Percentiles rank a stretch among this genome's conserved stretches.
Conservation (phyloP, 108 stramenopile genomes). For the Chaetoceros tenuissimus region DNA sequence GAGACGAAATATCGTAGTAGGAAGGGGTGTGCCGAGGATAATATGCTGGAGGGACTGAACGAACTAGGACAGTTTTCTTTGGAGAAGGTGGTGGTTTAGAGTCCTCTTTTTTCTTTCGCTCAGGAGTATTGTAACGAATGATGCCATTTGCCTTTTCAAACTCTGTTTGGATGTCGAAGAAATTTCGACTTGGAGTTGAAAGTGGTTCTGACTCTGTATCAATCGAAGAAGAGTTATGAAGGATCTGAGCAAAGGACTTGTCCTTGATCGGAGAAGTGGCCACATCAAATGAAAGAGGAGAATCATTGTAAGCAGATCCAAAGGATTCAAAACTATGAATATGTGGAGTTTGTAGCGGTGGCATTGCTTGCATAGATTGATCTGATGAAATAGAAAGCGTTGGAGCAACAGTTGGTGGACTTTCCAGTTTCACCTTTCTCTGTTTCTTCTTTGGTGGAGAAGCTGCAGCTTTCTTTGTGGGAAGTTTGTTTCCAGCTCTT, state of each 20-base stretch:
- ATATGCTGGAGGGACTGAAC: no score
- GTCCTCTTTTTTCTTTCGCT: no score
- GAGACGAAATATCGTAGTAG: no score
- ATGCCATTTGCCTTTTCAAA: neutral
- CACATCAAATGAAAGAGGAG: neutral
- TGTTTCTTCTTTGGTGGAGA: neutral
- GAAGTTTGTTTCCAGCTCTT: slow-evolving; percentile 32
- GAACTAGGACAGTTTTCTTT: no score
- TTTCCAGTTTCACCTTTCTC: no score
- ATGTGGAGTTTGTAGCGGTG: neutral
- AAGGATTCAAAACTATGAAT: neutral
- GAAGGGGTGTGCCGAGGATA: no score
- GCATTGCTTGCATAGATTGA: neutral
- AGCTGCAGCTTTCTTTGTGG: neutral
- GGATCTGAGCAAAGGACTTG: neutral
- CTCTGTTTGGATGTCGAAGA: neutral
- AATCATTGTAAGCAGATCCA: neutral
- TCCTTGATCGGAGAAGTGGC: neutral
- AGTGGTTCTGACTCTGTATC: neutral
- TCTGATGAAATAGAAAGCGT: no score
- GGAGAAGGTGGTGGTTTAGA: no score
- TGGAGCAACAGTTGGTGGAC: no score
- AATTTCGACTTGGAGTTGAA: neutral
- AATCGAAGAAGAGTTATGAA: neutral
- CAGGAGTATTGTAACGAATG: no score